A percentile compares a stretch with the other conserved stretches of the same genome.
Conservation (phyloP, 371 early-diverging fungal genomes). For the Lichtheimia ornata region DNA sequence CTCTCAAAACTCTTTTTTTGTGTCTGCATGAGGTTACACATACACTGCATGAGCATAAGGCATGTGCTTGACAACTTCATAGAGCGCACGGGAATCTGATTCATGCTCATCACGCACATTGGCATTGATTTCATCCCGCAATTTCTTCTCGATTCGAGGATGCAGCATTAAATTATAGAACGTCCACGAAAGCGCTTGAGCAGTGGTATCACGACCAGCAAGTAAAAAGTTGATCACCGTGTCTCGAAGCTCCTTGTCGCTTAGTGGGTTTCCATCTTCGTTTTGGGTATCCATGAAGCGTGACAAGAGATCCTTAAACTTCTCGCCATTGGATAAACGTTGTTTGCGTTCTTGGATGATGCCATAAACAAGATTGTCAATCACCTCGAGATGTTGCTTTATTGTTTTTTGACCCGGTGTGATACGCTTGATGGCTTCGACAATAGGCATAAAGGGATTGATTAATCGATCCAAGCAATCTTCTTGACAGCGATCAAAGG, state of each 20-base stretch:
- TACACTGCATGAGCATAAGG: slow-evolving; percentile 63
- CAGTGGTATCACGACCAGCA: slow-evolving; percentile 72
- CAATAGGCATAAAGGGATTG: slow-evolving; percentile 37
- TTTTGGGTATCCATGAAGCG: slow-evolving; percentile 61
- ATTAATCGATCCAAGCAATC: slow-evolving; percentile 37
- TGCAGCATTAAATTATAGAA: slow-evolving; percentile 55
- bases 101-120: slow-evolving; percentile 37
- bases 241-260: slow-evolving; percentile 57
- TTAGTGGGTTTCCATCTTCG: slow-evolving; percentile 50
- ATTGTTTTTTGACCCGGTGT: slow-evolving; percentile 22
- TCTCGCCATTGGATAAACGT: slow-evolving; percentile 19
- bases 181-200: slow-evolving; percentile 73
- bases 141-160: slow-evolving; percentile 49
- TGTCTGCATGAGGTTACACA: slow-evolving; percentile 4
- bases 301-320: slow-evolving; percentile 53
- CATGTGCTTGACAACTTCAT: slow-evolving; percentile 52
- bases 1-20: too few species aligned
- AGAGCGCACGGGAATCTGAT: slow-evolving; percentile 32
- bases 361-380: slow-evolving; percentile 48
- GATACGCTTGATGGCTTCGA: slow-evolving; percentile 24
- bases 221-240: slow-evolving; percentile 70
- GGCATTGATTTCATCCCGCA: slow-evolving; percentile 57
- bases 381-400: slow-evolving; percentile 33
- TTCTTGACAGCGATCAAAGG: slow-evolving; percentile 57
- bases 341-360: slow-evolving; percentile 38